These are phyloP conservation scores for Eutrema yunnanense DNA, from an alignment of 345 rosid genomes.

Conservation along the genomic window DNA sequence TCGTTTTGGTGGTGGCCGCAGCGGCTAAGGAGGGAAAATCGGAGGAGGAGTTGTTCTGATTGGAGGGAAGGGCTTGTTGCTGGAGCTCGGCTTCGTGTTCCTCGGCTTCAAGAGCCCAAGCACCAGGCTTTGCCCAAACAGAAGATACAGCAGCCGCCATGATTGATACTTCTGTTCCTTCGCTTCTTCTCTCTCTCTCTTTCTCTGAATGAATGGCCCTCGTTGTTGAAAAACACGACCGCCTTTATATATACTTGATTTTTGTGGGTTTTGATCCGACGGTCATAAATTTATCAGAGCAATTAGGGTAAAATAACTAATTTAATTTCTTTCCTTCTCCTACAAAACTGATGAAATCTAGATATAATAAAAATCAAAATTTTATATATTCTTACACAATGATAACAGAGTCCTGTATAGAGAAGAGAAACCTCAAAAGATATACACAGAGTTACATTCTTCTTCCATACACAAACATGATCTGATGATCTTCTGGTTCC, in stretches of 20 bases:
- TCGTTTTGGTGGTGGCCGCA: slow-evolving; percentile 59
- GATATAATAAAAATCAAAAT: background rate
- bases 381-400: background rate
- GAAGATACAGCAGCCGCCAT: slow-evolving; percentile 90
- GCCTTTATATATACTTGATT: slow-evolving; percentile 17
- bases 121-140: slow-evolving; percentile 91
- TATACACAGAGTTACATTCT: slow-evolving; percentile 3
- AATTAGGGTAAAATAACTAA: background rate
- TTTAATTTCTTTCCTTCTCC: background rate
- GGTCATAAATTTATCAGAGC: slow-evolving; percentile 18
- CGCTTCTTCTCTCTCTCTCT: background rate
- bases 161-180: background rate
- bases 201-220: slow-evolving; percentile 1
- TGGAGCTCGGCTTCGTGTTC: slow-evolving; percentile 67
- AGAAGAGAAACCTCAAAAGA: no score
- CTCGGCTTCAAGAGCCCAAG: slow-evolving; percentile 94
- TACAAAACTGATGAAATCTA: background rate
- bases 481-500: background rate
- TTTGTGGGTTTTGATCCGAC: slow-evolving; percentile 37
- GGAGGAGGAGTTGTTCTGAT: slow-evolving; percentile 4
- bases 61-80: slow-evolving; percentile 15
- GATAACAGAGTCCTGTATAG: background rate
- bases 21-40: slow-evolving; percentile 67
- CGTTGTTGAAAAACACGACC: background rate
- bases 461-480: no score